Conservation (phyloP, 202 grass and related monocot species). For the Saccharum hybrid region DNA sequence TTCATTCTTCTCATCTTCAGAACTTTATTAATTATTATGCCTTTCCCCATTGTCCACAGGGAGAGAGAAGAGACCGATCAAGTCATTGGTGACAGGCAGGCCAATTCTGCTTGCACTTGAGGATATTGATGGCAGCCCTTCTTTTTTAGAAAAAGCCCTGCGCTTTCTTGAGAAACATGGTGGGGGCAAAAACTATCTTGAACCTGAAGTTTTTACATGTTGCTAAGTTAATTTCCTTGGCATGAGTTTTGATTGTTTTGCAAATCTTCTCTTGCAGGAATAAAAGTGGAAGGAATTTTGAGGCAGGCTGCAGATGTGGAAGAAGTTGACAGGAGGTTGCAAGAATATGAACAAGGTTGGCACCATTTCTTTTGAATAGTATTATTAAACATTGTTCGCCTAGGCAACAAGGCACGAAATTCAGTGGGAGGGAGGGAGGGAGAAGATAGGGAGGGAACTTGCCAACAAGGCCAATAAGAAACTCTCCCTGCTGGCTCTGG, state of each 20-base stretch:
- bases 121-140: slow-evolving; percentile 96
- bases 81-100: slow-evolving; percentile 95
- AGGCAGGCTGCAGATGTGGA: slow-evolving; percentile 98
- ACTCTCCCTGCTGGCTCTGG: neutral
- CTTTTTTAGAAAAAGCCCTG: slow-evolving; percentile 97
- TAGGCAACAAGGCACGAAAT: neutral
- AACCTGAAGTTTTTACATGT: slow-evolving; percentile 15
- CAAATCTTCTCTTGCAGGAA: slow-evolving; percentile 66
- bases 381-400: slow-evolving; percentile 7
- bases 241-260: slow-evolving; percentile 36
- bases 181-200: slow-evolving; percentile 45
- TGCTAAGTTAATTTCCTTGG: slow-evolving; percentile 32
- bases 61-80: slow-evolving; percentile 92
- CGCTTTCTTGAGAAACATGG: slow-evolving; percentile 97
- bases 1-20: slow-evolving; percentile 23
- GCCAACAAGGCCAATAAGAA: neutral
- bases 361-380: slow-evolving; percentile 43
- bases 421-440: neutral
- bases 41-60: slow-evolving; percentile 55
- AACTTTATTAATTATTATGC: slow-evolving; percentile 39
- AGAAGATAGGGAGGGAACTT: neutral
- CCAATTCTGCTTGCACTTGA: slow-evolving; percentile 97
- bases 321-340: slow-evolving; percentile 88
- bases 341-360: slow-evolving; percentile 98
- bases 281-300: slow-evolving; percentile 95